phyloP scores from a whole-genome alignment of 2,329 filamentous ascomycete species.

The Pseudocercospora fijiensis region DNA sequence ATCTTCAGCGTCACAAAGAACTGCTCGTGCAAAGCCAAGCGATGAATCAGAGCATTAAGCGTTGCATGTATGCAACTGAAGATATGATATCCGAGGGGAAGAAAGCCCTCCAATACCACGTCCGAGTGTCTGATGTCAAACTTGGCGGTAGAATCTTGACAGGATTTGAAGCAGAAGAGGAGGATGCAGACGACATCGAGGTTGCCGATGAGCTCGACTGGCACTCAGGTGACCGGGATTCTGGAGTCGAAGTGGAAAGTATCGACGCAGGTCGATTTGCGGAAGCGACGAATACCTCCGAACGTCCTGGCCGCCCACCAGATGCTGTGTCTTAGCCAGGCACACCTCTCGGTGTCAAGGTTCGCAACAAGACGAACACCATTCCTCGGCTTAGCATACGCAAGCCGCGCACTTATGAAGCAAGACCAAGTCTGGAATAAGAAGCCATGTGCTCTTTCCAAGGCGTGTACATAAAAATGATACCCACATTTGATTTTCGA shows the following conservation, averaged over 20 bases:
- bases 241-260: slow-evolving; percentile 36
- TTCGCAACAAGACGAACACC: not conserved
- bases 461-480: slow-evolving; percentile 4
- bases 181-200: slow-evolving; percentile 19
- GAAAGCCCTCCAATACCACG: slow-evolving; percentile 80
- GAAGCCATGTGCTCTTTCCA: not conserved
- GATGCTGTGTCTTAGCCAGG: slow-evolving; percentile 13
- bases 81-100: slow-evolving; percentile 84
- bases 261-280: slow-evolving; percentile 15
- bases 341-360: not conserved
- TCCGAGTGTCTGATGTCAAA: slow-evolving; percentile 74
- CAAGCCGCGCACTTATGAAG: not conserved
- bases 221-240: slow-evolving; percentile 34
- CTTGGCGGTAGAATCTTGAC: slow-evolving; percentile 77
- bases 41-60: slow-evolving; percentile 90
- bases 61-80: slow-evolving; percentile 87
- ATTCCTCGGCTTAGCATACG: not conserved
- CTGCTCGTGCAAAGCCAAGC: slow-evolving; percentile 86
- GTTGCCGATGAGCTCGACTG: not conserved
- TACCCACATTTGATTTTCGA: slow-evolving; percentile 2
- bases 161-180: slow-evolving; percentile 51
- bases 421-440: not conserved
- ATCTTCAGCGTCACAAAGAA: slow-evolving; percentile 85
- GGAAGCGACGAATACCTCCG: slow-evolving; percentile 12
- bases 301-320: slow-evolving; percentile 24